phyloP scores from a whole-genome alignment of 192 early-diverging fungal species.

The Podila epicladia region DNA sequence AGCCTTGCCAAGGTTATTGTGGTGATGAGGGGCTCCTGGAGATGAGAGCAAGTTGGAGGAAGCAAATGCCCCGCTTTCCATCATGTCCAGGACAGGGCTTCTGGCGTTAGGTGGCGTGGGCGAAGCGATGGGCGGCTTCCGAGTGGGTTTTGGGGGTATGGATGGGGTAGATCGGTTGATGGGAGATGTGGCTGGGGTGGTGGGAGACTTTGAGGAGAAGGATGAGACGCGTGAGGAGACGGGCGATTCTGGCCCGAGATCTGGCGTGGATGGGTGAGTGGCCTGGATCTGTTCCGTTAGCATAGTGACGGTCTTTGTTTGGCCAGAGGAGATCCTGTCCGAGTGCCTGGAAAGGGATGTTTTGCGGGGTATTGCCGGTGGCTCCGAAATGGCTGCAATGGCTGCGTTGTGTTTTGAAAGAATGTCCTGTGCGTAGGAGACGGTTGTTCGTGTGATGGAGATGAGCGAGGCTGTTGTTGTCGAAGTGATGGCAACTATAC shows the following conservation, averaged over 20 bases:
- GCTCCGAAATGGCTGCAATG: constrained; percentile 30
- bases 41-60: neutral
- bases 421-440: constrained; percentile 57
- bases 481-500: constrained; percentile 51
- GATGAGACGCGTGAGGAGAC: constrained; percentile 12
- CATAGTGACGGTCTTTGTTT: constrained; percentile 48
- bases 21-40: neutral
- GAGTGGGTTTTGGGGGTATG: constrained; percentile 64
- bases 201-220: constrained; percentile 17
- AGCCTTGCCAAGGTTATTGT: neutral
- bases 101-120: constrained; percentile 29
- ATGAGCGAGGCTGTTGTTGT: constrained; percentile 52
- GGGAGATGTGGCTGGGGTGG: constrained; percentile 13
- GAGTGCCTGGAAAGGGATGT: constrained; percentile 39
- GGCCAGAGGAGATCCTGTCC: constrained; percentile 39
- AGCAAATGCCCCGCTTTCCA: constrained; percentile 23
- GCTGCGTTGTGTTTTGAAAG: constrained; percentile 52
- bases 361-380: constrained; percentile 41
- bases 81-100: constrained; percentile 29
- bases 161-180: constrained; percentile 42
- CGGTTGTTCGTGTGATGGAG: constrained; percentile 52
- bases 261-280: constrained; percentile 8
- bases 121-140: constrained; percentile 30
- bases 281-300: constrained; percentile 42
- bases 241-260: constrained; percentile 26